Base-by-base conservation (phyloP, 2,329 filamentous ascomycete species). In the Scedosporium apiospermum region DNA sequence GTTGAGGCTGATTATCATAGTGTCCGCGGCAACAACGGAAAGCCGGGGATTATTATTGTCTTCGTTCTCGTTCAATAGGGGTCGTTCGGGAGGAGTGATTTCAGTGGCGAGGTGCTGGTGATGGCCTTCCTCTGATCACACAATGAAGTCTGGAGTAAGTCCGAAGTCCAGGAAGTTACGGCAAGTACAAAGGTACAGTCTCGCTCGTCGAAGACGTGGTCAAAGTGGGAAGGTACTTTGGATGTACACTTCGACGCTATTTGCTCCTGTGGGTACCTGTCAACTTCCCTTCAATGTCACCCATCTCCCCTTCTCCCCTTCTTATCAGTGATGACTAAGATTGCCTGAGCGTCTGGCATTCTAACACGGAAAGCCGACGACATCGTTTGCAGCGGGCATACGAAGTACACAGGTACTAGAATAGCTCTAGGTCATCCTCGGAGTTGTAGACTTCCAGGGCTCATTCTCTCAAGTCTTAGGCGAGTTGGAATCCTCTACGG, bases 1-100 rank as follows among this genome's bases (percentile, higher is more conserved):
- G 49, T 53, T 12, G 49, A 53, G 49, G 49, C n/a, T 21, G 60
- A 51, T 57, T 61, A 61, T 16, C 60, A 55, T 55, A 41, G 30
- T 58, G 49, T 44, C 60, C 26, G 26, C 46, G 21, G 30, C 30
- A 34, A 34, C 30, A 42, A 26, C 12, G 2, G 10, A 14, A 26
- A 53, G 21, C 6, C n/a, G 49, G 21, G 23, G 14, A n/a, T 14
- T 16, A 3, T 27, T 58, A 27, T 58, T 41, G 51, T 55, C 26
- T 55, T 7, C 6, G 16, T 58, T 38, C 7, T 58, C 12, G 55
- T 18, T 53, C 49, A 2, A 3, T 27, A 53, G 14, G 21, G 21
- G 49, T 12, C 12, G n/a, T n/a, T 12, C 21, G 5, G n/a, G 6
- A 10, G 12, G 21, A 6, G 49, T 9, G 44, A 10, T 16, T 21